phyloP scores from a whole-genome alignment of 2,329 filamentous ascomycete genomes.

The Mycosphaerella arachidis region DNA sequence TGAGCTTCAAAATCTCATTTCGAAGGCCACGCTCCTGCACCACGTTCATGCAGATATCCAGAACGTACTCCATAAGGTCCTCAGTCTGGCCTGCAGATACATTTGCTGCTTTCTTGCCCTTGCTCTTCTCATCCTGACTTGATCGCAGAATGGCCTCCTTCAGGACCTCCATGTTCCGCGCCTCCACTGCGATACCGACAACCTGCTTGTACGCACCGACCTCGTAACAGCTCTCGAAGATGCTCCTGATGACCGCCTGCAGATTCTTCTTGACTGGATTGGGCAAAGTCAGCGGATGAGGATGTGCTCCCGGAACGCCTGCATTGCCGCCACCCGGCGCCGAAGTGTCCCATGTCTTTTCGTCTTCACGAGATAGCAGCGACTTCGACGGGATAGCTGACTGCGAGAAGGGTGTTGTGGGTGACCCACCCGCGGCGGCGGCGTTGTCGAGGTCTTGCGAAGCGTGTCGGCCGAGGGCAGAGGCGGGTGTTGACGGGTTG shows the following conservation, averaged over 20 bases:
- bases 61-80: conserved; percentile 92
- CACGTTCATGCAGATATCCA: conserved; percentile 95
- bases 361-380: conserved; percentile 77
- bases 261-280: conserved; percentile 73
- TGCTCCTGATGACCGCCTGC: conserved; percentile 75
- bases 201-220: conserved; percentile 90
- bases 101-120: conserved; percentile 55
- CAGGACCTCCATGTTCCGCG: conserved; percentile 83
- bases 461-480: conserved; percentile 46
- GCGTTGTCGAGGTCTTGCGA: conserved; percentile 50
- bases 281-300: conserved; percentile 62
- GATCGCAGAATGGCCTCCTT: conserved; percentile 81
- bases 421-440: conserved; percentile 68
- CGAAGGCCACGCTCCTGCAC: conserved; percentile 89
- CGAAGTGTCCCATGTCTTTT: conserved; percentile 55
- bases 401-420: conserved; percentile 92
- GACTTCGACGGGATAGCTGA: conserved; percentile 91
- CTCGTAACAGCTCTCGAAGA: conserved; percentile 85
- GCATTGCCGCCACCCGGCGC: conserved; percentile 54
- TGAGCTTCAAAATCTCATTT: conserved; percentile 77
- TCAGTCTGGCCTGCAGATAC: conserved; percentile 62
- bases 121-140: conserved; percentile 73
- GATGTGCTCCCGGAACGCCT: conserved; percentile 50
- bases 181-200: conserved; percentile 92
- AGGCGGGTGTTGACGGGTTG: conserved; percentile 44